Evolutionary conservation across 805 yeast species (phyloP).

Genomic region (Lipomyces lipofer): DNA sequence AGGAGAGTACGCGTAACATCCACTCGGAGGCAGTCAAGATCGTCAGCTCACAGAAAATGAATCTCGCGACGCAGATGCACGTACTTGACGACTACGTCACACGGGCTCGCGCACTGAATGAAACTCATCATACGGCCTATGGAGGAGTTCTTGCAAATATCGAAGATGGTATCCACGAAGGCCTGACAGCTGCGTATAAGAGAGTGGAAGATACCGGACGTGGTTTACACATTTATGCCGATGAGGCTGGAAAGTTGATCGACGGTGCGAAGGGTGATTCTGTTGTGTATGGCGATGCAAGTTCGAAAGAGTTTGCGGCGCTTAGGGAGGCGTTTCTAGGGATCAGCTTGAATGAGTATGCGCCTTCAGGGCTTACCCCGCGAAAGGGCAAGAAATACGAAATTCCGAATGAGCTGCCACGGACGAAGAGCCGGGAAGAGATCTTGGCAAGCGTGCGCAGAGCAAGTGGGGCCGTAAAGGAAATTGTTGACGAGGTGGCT

Average conservation of each 20-base stretch:
- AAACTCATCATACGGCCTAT: conserved; percentile 20
- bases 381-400: conserved; percentile 16
- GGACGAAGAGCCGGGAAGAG: conserved; percentile 5
- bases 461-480: too few species aligned
- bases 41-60: conserved; percentile 25
- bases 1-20: conserved; percentile 21
- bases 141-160: conserved; percentile 4
- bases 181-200: conserved; percentile 4
- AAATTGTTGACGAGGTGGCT: too few species aligned
- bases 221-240: conserved; percentile 15
- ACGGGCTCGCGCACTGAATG: conserved; percentile 29
- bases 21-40: conserved; percentile 27
- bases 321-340: conserved; percentile 18
- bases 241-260: conserved; percentile 4
- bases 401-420: conserved; percentile 18
- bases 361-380: conserved; percentile 24
- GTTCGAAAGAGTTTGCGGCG: conserved; percentile 9
- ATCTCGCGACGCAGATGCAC: conserved; percentile 26
- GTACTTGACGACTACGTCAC: conserved; percentile 27
- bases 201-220: conserved; percentile 18
- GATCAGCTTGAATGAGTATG: conserved; percentile 9
- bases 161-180: conserved; percentile 5
- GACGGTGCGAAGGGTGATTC: conserved; percentile 13
- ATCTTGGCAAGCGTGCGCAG: too few species aligned
- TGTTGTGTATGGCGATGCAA: conserved; percentile 1